A percentile compares a stretch with the other conserved stretches of the same genome.
phyloP scores from a whole-genome alignment of 2,329 filamentous ascomycete species.

The Neophaeococcomyces mojaviensis region DNA sequence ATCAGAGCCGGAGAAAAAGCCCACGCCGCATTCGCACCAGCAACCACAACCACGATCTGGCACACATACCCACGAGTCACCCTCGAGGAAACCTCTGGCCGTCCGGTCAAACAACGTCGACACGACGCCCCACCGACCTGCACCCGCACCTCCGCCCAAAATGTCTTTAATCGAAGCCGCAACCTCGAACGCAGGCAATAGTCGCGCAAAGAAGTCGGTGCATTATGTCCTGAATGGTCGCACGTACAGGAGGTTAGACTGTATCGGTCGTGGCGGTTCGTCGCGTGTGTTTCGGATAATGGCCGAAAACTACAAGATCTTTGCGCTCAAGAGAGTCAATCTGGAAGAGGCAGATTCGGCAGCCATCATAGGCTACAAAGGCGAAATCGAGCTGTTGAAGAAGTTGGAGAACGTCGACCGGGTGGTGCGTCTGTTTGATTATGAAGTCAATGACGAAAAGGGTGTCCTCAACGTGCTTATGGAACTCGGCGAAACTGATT shows the following conservation, averaged over 20 bases:
- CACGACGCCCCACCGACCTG: conserved; percentile 65
- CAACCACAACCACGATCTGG: conserved; percentile 35
- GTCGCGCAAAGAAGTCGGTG: conserved; percentile 66
- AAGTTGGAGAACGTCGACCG: conserved; percentile 78
- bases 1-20: conserved; percentile 29
- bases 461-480: conserved; percentile 84
- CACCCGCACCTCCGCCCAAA: conserved; percentile 75
- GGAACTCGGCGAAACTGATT: conserved; percentile 93
- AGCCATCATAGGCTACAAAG: conserved; percentile 80
- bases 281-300: conserved; percentile 94
- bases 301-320: conserved; percentile 92
- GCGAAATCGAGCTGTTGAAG: conserved; percentile 84
- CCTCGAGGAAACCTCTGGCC: conserved; percentile 41
- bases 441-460: conserved; percentile 88
- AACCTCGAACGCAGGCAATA: conserved; percentile 71
- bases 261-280: conserved; percentile 84
- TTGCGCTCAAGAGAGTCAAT: conserved; percentile 87
- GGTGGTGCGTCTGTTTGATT: conserved; percentile 85
- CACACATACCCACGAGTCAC: conserved; percentile 39
- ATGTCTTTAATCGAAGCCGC: conserved; percentile 95
- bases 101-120: conserved; percentile 47
- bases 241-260: conserved; percentile 80
- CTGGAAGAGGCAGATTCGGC: conserved; percentile 81
- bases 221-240: conserved; percentile 88
- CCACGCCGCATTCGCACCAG: conserved; percentile 14